These are phyloP conservation scores for Crucihimalaya himalaica DNA, from an alignment of 345 rosid genomes.

Conservation along the genomic window DNA sequence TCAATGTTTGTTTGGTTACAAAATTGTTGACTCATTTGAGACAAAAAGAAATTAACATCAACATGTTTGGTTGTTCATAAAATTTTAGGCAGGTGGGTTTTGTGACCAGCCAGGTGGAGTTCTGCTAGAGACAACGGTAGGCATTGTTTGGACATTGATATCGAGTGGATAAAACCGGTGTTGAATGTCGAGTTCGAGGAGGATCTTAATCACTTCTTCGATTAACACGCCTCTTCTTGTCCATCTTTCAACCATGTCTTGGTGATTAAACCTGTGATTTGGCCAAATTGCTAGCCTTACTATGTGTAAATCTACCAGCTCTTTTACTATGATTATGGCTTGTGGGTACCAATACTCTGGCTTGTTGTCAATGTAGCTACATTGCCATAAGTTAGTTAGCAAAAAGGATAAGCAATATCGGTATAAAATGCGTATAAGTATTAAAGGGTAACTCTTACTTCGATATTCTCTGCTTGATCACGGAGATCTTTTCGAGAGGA, in stretches of 20 bases:
- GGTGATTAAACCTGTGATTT: conserved; percentile 64
- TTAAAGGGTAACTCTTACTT: conserved; percentile 39
- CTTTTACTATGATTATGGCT: conserved; percentile 56
- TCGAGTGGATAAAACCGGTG: conserved; percentile 67
- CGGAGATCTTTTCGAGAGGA: conserved; percentile 60
- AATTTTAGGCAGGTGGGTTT: conserved; percentile 24
- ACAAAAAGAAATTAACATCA: not conserved
- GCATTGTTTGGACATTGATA: conserved; percentile 60
- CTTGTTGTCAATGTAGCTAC: conserved; percentile 61
- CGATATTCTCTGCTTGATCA: conserved; percentile 60
- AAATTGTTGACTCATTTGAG: conserved; percentile 26
- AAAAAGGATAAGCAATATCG: not conserved
- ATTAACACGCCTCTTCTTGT: conserved; percentile 55
- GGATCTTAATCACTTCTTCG: conserved; percentile 69
- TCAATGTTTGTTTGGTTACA: conserved; percentile 31
- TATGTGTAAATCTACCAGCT: conserved; percentile 50
- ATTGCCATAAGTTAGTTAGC: not conserved
- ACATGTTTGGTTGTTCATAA: conserved; percentile 5
- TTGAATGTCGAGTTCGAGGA: conserved; percentile 72
- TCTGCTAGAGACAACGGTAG: conserved; percentile 47
- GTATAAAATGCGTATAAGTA: not conserved
- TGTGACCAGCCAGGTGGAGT: conserved; percentile 49
- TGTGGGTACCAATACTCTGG: conserved; percentile 78
- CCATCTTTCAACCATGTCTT: conserved; percentile 66
- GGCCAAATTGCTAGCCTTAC: conserved; percentile 70